phyloP scores from a whole-genome alignment of 345 rosid species.

The Brassica nigra region DNA sequence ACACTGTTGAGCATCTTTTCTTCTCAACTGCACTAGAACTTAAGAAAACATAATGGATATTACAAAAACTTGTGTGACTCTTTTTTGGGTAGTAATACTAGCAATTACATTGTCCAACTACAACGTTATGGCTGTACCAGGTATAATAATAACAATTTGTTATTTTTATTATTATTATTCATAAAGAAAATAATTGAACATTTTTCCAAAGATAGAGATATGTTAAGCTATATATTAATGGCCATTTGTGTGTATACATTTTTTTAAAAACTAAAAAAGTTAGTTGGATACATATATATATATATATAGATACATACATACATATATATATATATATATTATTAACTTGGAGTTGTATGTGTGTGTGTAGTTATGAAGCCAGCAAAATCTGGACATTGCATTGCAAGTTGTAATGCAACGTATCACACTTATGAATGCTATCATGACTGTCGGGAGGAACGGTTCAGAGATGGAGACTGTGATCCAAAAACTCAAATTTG shows the following conservation, averaged over 20 bases:
- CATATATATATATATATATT: no score
- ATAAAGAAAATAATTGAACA: background rate
- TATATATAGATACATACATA: no score
- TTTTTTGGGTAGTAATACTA: background rate
- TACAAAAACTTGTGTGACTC: background rate
- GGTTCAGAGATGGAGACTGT: background rate
- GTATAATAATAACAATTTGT: background rate
- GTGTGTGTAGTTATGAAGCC: background rate
- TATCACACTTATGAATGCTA: background rate
- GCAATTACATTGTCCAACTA: background rate
- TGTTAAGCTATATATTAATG: background rate
- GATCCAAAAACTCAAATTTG: background rate
- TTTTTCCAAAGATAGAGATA: background rate
- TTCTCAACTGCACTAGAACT: background rate
- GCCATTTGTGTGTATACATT: background rate
- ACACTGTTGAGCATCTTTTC: background rate
- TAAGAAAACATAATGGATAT: background rate
- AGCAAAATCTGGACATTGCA: background rate
- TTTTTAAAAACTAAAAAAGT: background rate
- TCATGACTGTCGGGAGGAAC: background rate
- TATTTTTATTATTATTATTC: background rate
- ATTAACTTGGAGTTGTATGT: background rate
- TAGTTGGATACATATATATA: background rate
- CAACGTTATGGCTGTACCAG: background rate
- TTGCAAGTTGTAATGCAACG: background rate